These are phyloP conservation scores for Pichia sp. DNA, from an alignment of 1,139 yeast genomes.

Conservation along the genomic window DNA sequence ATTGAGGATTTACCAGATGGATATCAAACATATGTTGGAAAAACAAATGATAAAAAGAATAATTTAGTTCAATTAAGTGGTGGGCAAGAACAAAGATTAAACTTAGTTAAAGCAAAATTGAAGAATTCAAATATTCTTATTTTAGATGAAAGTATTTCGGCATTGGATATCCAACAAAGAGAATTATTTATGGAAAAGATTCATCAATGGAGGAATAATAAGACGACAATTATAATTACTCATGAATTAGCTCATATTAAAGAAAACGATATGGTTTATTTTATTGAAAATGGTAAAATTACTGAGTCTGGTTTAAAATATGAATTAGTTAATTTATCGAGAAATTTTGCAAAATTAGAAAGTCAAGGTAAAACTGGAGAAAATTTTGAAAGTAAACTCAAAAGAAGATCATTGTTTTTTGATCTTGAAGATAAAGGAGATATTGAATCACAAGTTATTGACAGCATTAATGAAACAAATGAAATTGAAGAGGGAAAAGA, in stretches of 20 bases:
- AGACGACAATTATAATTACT: slow-evolving; percentile 74
- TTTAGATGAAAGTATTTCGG: slow-evolving; percentile 81
- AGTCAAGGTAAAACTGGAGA: not conserved
- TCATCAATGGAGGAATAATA: slow-evolving; percentile 54
- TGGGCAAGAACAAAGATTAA: slow-evolving; percentile 80
- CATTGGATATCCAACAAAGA: slow-evolving; percentile 55
- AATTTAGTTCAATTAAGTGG: slow-evolving; percentile 57
- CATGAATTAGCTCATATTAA: slow-evolving; percentile 63
- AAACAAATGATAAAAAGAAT: not conserved
- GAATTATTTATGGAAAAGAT: slow-evolving; percentile 42
- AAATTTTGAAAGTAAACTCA: not conserved
- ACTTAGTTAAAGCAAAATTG: slow-evolving; percentile 74
- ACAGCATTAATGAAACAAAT: not conserved
- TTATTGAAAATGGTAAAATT: slow-evolving; percentile 54
- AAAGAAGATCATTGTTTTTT: slow-evolving; percentile 5
- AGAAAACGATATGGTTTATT: slow-evolving; percentile 54
- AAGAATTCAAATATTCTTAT: slow-evolving; percentile 69
- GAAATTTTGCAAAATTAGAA: slow-evolving; percentile 13
- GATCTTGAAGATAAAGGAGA: slow-evolving; percentile 1
- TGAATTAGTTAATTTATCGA: slow-evolving; percentile 26
- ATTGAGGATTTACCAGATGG: slow-evolving; percentile 47
- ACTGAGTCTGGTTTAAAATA: slow-evolving; percentile 37
- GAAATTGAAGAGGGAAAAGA: not conserved
- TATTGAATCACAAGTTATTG: not conserved
- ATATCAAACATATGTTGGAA: slow-evolving; percentile 44